Evolutionary conservation across 2,329 filamentous ascomycete species (phyloP).

Genomic region (Aureobasidium melanogenum): DNA sequence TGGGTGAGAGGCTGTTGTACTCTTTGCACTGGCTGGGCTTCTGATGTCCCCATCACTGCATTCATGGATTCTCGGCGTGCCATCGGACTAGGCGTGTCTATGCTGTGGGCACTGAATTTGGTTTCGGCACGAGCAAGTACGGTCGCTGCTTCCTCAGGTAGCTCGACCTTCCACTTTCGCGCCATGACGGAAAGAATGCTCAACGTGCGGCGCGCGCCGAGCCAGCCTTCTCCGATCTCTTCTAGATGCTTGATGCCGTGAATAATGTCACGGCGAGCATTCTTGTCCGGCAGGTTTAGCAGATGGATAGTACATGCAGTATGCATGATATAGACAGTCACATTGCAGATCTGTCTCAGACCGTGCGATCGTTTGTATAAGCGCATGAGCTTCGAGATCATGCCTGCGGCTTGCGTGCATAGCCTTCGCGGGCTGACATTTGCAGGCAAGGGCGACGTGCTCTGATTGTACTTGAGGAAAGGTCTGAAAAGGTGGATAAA

Average conservation of each 20-base stretch:
- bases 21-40: slow-evolving; percentile 12
- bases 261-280: slow-evolving; percentile 77
- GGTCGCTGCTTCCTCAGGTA: slow-evolving; percentile 72
- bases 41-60: neutral
- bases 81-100: slow-evolving; percentile 51
- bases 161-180: slow-evolving; percentile 78
- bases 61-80: neutral
- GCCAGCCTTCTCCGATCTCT: slow-evolving; percentile 92
- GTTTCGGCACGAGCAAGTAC: slow-evolving; percentile 71
- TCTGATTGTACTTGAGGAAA: slow-evolving; percentile 81
- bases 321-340: slow-evolving; percentile 91
- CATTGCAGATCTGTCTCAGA: slow-evolving; percentile 87
- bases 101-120: slow-evolving; percentile 65
- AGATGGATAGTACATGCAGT: slow-evolving; percentile 92
- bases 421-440: slow-evolving; percentile 86
- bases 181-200: slow-evolving; percentile 77
- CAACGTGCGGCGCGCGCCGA: slow-evolving; percentile 76
- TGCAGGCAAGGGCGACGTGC: slow-evolving; percentile 70
- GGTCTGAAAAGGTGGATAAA: slow-evolving; percentile 94
- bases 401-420: slow-evolving; percentile 80
- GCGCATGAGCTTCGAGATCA: slow-evolving; percentile 88
- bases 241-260: slow-evolving; percentile 88
- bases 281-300: slow-evolving; percentile 87
- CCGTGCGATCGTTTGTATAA: slow-evolving; percentile 90
- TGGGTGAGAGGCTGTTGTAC: slow-evolving; percentile 15